Percentiles rank a stretch among this genome's conserved stretches.
These are phyloP conservation scores for Hanseniaspora pseudoguilliermondii DNA, from an alignment of 805 yeast genomes.

Conservation along the genomic window DNA sequence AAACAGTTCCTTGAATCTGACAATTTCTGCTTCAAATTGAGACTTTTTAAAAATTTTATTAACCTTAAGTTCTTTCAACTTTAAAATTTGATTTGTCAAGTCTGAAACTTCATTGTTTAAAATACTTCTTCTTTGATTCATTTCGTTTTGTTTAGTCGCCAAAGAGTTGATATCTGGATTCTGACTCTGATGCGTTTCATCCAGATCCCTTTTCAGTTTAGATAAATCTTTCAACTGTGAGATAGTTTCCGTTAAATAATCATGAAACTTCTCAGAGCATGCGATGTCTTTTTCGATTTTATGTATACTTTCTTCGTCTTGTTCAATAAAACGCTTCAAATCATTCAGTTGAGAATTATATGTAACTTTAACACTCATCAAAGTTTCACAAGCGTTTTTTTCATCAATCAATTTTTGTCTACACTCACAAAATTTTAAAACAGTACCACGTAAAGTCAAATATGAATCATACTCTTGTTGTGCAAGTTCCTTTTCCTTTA, in stretches of 20 bases:
- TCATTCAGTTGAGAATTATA: neutral
- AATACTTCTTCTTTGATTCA: neutral
- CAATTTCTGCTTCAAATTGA: neutral
- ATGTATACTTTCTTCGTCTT: neutral
- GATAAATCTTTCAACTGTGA: neutral
- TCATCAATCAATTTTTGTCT: neutral
- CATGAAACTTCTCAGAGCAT: constrained; percentile 26
- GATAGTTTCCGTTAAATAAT: constrained; percentile 24
- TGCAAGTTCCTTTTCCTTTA: constrained; percentile 19
- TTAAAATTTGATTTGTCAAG: neutral
- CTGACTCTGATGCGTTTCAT: neutral
- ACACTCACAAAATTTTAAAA: constrained; percentile 16
- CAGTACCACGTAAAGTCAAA: neutral
- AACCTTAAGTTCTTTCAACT: neutral
- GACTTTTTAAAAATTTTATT: neutral
- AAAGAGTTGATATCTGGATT: neutral
- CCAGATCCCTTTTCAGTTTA: neutral
- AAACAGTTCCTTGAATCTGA: neutral
- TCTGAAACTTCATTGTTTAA: neutral
- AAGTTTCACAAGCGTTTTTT: neutral
- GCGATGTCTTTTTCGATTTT: neutral
- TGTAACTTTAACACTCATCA: neutral
- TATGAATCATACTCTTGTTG: constrained; percentile 22
- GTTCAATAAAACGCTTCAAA: constrained; percentile 14
- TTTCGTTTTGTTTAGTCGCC: neutral